Evolutionary conservation across 306 rosid genomes (phyloP).

Genomic region (barrel medic (Medicago truncatula)): DNA sequence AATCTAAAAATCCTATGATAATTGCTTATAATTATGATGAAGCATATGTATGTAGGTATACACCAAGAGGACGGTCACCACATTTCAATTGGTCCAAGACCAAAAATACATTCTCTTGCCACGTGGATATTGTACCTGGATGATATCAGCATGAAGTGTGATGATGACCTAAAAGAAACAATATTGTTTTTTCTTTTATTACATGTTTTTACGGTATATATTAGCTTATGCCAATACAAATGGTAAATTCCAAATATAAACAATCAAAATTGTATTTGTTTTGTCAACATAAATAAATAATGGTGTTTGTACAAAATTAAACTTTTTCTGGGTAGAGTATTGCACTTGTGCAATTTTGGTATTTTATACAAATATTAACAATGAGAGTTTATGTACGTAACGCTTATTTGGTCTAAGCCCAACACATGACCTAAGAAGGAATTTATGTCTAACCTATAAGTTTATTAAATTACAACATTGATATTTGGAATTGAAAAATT

Average conservation of each 20-base stretch:
- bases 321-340: neutral
- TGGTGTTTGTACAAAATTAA: neutral
- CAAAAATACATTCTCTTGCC: slow-evolving; percentile 63
- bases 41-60: slow-evolving; percentile 52
- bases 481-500: no score
- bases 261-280: neutral
- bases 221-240: neutral
- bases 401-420: no score
- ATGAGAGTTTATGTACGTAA: no score
- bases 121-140: slow-evolving; percentile 62
- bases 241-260: neutral
- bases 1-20: slow-evolving; percentile 43
- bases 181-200: neutral
- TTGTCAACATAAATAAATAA: no score
- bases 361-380: no score
- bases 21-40: slow-evolving; percentile 50
- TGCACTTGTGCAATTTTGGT: neutral
- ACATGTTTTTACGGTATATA: neutral
- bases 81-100: slow-evolving; percentile 56
- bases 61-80: slow-evolving; percentile 54
- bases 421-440: no score
- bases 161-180: slow-evolving; percentile 56
- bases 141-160: slow-evolving; percentile 96
- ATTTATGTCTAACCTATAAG: no score
- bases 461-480: no score